These are phyloP conservation scores for Ilyonectria mors-panacis DNA, from an alignment of 2,329 filamentous ascomycete genomes.

Conservation along the genomic window DNA sequence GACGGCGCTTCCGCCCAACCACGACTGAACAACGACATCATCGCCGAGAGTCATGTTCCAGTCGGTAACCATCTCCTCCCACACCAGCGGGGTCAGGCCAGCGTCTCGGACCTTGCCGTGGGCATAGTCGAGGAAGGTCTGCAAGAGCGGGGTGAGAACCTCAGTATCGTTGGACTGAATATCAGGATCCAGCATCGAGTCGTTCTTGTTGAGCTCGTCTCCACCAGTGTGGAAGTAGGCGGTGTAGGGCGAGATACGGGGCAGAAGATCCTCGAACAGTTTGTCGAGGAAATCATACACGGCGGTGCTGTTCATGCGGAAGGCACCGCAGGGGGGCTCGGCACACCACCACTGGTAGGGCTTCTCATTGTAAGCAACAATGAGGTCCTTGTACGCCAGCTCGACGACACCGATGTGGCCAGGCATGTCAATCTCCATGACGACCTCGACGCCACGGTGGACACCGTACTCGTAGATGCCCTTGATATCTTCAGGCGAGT, in stretches of 20 bases:
- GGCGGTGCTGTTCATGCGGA: constrained; percentile 81
- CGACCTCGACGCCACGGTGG: constrained; percentile 70
- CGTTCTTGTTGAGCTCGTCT: constrained; percentile 85
- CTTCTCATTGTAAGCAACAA: constrained; percentile 68
- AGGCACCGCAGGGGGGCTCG: constrained; percentile 76
- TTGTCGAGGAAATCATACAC: constrained; percentile 81
- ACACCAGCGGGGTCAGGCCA: constrained; percentile 82
- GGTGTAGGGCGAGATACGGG: constrained; percentile 77
- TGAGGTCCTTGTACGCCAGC: constrained; percentile 65
- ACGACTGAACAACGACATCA: constrained; percentile 84
- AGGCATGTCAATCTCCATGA: constrained; percentile 76
- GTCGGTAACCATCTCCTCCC: constrained; percentile 87
- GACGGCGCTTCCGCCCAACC: constrained; percentile 77
- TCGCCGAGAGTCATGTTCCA: constrained; percentile 83
- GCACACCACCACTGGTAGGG: constrained; percentile 74
- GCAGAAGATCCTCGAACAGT: constrained; percentile 83
- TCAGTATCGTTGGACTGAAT: constrained; percentile 75
- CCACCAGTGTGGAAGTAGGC: constrained; percentile 89
- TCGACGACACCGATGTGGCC: constrained; percentile 71
- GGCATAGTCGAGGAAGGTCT: constrained; percentile 81
- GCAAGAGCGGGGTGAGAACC: constrained; percentile 81
- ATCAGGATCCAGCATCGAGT: constrained; percentile 76
- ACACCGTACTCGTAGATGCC: constrained; percentile 80
- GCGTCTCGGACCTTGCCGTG: constrained; percentile 75
- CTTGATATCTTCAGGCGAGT: constrained; percentile 75